Conservation (phyloP, 2,329 filamentous ascomycete species). For the Bretziella fagacearum region DNA sequence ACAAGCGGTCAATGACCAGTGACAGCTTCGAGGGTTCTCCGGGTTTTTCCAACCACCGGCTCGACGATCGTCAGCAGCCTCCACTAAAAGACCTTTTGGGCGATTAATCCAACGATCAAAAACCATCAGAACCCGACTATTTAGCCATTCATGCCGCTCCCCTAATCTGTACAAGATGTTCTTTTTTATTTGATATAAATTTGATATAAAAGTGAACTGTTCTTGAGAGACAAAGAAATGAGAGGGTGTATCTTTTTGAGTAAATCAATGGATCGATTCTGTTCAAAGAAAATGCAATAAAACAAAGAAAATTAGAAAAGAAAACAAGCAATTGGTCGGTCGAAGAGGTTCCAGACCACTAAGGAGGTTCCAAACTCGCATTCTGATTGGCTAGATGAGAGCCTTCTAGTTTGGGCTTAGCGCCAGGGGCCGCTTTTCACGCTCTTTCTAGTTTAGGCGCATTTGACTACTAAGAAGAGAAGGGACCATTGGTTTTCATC, state of each 20-base stretch:
- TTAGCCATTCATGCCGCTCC: too few relatives aligned
- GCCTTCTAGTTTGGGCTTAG: slow-evolving; percentile 7
- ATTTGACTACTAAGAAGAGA: neutral
- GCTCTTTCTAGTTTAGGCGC: neutral
- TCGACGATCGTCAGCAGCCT: neutral
- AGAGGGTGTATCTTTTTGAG: too few relatives aligned
- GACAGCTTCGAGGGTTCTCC: slow-evolving; percentile 2
- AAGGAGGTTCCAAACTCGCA: neutral
- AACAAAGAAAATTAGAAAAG: neutral
- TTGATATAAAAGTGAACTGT: too few relatives aligned
- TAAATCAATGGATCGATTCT: too few relatives aligned
- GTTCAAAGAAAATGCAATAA: too few relatives aligned
- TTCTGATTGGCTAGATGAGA: slow-evolving; percentile 3
- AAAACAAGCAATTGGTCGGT: neutral
- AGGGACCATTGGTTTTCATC: neutral
- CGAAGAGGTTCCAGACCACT: neutral
- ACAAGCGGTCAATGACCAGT: neutral
- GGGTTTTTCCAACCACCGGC: neutral
- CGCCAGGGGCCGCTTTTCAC: slow-evolving; percentile 7
- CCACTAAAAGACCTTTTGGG: neutral
- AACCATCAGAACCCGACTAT: too few relatives aligned
- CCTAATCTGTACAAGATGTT: too few relatives aligned
- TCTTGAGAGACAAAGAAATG: too few relatives aligned
- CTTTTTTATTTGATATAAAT: too few relatives aligned
- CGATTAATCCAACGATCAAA: neutral